Conservation (phyloP, 2,329 filamentous ascomycete genomes). For the Phialophora expanda region DNA sequence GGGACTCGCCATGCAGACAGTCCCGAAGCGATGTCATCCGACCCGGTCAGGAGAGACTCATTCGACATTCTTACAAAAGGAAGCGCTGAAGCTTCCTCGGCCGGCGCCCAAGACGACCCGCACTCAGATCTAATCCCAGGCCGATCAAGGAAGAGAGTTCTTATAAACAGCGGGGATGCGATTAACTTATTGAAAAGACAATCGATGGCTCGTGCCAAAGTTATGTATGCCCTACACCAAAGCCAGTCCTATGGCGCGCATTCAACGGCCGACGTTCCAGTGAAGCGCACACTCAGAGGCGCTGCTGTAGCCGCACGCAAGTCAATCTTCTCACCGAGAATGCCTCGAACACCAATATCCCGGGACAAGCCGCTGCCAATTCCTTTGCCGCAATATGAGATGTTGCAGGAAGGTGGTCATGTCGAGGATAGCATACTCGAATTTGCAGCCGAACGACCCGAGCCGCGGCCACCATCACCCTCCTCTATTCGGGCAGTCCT, state of each 20-base stretch:
- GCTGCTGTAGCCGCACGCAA: neutral
- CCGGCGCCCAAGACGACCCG: neutral
- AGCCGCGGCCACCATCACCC: neutral
- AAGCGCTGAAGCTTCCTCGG: neutral
- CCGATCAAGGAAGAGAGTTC: constrained; percentile 12
- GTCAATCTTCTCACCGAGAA: constrained; percentile 2
- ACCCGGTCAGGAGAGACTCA: constrained; percentile 14
- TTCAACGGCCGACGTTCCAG: neutral
- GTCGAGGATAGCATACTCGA: neutral
- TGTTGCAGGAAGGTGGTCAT: neutral
- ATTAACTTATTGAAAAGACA: constrained; percentile 26
- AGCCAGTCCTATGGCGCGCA: neutral
- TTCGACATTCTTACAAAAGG: constrained; percentile 18
- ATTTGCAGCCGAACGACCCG: neutral
- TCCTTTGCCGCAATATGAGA: constrained; percentile 12
- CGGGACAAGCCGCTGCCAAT: constrained; percentile 28
- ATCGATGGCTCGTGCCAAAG: constrained; percentile 29
- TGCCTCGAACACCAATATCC: constrained; percentile 1
- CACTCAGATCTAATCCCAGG: neutral
- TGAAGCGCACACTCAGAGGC: neutral
- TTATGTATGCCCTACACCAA: constrained; percentile 16
- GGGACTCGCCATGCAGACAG: neutral
- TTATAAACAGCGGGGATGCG: constrained; percentile 13
- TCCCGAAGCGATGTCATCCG: neutral
- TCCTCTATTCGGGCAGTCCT: constrained; percentile 62